Percentiles rank a stretch among this genome's conserved stretches.
Conservation (phyloP, 228 moss, liverwort and hornwort species). For the Sphagnum fallax region DNA sequence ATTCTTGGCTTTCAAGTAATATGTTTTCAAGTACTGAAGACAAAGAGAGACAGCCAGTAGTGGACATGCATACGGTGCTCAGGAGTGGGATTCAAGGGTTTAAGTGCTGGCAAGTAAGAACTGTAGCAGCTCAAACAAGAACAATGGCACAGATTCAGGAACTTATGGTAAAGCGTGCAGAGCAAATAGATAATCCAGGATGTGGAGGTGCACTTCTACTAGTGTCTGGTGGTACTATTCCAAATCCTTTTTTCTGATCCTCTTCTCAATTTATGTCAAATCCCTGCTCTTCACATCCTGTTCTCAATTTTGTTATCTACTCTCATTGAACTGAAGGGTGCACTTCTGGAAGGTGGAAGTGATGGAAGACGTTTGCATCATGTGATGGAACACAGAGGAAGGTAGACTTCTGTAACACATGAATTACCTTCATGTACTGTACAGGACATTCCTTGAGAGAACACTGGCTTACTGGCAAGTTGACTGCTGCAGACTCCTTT, state of each 20-base stretch:
- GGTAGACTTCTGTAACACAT: too few species aligned
- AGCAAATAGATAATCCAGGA: conserved; percentile 30
- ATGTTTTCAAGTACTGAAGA: conserved; percentile 6
- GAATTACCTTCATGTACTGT: conserved; percentile 1
- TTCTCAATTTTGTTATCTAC: too few species aligned
- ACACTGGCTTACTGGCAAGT: conserved; percentile 43
- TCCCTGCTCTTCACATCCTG: too few species aligned
- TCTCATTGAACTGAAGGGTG: too few species aligned
- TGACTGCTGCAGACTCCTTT: conserved; percentile 57
- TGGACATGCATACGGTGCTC: conserved; percentile 1
- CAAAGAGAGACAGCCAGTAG: conserved; percentile 5
- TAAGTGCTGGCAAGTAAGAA: conserved; percentile 75
- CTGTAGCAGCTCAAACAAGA: conserved; percentile 75
- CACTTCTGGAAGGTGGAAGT: too few species aligned
- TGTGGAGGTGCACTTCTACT: conserved; percentile 69
- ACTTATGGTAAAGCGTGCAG: conserved; percentile 40
- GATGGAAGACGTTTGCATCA: not conserved
- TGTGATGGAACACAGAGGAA: not conserved
- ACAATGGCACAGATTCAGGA: conserved; percentile 39
- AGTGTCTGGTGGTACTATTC: conserved; percentile 54
- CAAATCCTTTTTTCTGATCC: too few species aligned
- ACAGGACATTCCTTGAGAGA: conserved; percentile 61
- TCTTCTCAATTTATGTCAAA: too few species aligned
- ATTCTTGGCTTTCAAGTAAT: conserved; percentile 28
- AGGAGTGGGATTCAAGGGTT: conserved; percentile 9